Evolutionary conservation across 1,139 yeast genomes (phyloP).

Genomic region (Debaryomyces udenii): DNA sequence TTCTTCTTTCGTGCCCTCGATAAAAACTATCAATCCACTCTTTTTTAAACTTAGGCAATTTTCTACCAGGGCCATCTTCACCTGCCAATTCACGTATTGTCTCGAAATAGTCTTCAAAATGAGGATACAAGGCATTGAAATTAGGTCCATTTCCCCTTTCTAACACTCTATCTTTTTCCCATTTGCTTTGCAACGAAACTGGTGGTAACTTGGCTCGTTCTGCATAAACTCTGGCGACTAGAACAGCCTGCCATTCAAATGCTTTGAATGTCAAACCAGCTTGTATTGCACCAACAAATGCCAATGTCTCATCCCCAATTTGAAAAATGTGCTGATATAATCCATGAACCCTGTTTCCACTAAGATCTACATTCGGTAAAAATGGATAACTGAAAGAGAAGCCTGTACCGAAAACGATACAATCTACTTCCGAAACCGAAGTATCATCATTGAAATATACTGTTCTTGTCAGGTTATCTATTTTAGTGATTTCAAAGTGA

Average conservation of each 20-base stretch:
- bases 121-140: constrained; percentile 23
- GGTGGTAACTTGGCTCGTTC: constrained; percentile 37
- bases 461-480: constrained; percentile 22
- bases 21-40: constrained; percentile 24
- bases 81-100: constrained; percentile 25
- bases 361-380: constrained; percentile 26
- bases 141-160: constrained; percentile 31
- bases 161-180: constrained; percentile 31
- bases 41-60: constrained; percentile 26
- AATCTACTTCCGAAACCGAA: constrained; percentile 31
- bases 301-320: constrained; percentile 36
- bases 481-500: constrained; percentile 33
- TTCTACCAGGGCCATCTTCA: constrained; percentile 28
- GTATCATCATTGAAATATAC: constrained; percentile 36
- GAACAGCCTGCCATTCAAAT: constrained; percentile 47
- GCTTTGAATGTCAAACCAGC: constrained; percentile 44
- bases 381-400: constrained; percentile 48
- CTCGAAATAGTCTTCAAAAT: constrained; percentile 28
- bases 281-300: constrained; percentile 45
- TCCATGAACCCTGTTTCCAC: constrained; percentile 28
- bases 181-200: constrained; percentile 28
- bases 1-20: constrained; percentile 25
- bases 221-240: constrained; percentile 36
- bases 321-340: constrained; percentile 43
- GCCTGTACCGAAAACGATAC: constrained; percentile 48